These are phyloP conservation scores for Guyanaporus albipodus DNA, from an alignment of 768 basidiomycete genomes.

Conservation along the genomic window DNA sequence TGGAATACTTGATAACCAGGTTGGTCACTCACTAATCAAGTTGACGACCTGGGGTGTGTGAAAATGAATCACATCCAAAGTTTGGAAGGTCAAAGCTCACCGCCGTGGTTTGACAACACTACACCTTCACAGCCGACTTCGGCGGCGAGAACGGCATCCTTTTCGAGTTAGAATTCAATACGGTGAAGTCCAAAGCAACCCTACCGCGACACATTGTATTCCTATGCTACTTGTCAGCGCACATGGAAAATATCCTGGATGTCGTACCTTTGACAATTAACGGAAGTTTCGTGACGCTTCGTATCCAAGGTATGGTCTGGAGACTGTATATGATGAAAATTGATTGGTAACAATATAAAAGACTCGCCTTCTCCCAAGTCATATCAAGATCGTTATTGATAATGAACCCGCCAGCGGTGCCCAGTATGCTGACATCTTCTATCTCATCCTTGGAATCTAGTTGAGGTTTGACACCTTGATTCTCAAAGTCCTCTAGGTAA, in stretches of 20 bases:
- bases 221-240: slow-evolving; percentile 36
- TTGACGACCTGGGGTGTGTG: slow-evolving; percentile 53
- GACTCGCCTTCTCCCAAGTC: slow-evolving; percentile 66
- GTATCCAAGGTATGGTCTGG: slow-evolving; percentile 75
- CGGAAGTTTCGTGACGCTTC: slow-evolving; percentile 64
- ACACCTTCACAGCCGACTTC: slow-evolving; percentile 86
- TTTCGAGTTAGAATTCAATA: slow-evolving; percentile 13
- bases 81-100: slow-evolving; percentile 31
- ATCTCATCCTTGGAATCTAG: slow-evolving; percentile 25
- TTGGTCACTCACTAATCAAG: slow-evolving; percentile 61
- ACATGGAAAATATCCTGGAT: neutral
- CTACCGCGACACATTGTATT: slow-evolving; percentile 69
- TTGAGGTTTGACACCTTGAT: slow-evolving; percentile 26
- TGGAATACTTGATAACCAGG: neutral
- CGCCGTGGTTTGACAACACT: slow-evolving; percentile 89
- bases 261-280: slow-evolving; percentile 67
- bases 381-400: slow-evolving; percentile 68
- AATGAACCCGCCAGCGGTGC: slow-evolving; percentile 66
- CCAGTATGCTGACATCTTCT: slow-evolving; percentile 41
- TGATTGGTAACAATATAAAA: neutral
- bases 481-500: slow-evolving; percentile 53
- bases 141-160: slow-evolving; percentile 85
- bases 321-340: neutral
- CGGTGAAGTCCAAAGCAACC: neutral
- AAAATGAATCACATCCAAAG: neutral